Percentiles rank a stretch among this genome's conserved stretches.
Conservation (phyloP, 2,329 filamentous ascomycete species). For the Basipetospora chlamydospora region DNA sequence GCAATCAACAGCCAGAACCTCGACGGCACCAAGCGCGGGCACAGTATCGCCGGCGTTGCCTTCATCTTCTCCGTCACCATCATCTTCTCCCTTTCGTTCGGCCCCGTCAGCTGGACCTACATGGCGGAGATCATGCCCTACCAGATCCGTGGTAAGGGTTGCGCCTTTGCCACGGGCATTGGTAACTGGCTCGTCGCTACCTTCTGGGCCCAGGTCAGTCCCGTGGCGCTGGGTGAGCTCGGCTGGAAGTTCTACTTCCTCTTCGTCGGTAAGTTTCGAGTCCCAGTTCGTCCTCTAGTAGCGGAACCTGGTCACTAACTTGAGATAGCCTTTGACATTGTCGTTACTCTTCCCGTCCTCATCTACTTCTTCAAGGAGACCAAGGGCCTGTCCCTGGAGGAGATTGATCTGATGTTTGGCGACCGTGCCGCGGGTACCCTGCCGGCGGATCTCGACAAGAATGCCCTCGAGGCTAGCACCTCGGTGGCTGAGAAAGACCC, state of each 20-base stretch:
- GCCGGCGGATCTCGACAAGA: constrained; percentile 13
- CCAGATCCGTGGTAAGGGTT: constrained; percentile 38
- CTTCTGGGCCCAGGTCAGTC: constrained; percentile 43
- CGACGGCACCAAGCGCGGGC: constrained; percentile 22
- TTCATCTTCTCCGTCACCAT: constrained; percentile 49
- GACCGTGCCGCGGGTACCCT: constrained; percentile 19
- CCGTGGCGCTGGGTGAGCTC: constrained; percentile 27
- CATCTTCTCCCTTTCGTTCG: constrained; percentile 45
- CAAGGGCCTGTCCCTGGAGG: constrained; percentile 34
- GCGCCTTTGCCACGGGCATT: constrained; percentile 20
- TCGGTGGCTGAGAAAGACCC: neutral
- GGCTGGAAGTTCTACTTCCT: constrained; percentile 23
- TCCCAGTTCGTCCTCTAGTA: neutral
- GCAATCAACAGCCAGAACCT: constrained; percentile 37
- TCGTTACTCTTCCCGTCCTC: constrained; percentile 24
- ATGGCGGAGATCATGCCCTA: constrained; percentile 55
- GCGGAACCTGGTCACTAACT: neutral
- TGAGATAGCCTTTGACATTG: constrained; percentile 17
- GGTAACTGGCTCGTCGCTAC: constrained; percentile 20
- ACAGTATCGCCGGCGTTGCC: constrained; percentile 47
- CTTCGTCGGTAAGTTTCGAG: constrained; percentile 15
- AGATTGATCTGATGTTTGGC: constrained; percentile 37
- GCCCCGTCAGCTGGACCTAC: constrained; percentile 48
- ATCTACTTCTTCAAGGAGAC: constrained; percentile 37
- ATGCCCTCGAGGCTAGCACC: constrained; percentile 3